Evolutionary conservation across 2,329 filamentous ascomycete species (phyloP), one percentile per base, ranked within the genome.

Genomic region (Exophiala lecanii-corni): DNA sequence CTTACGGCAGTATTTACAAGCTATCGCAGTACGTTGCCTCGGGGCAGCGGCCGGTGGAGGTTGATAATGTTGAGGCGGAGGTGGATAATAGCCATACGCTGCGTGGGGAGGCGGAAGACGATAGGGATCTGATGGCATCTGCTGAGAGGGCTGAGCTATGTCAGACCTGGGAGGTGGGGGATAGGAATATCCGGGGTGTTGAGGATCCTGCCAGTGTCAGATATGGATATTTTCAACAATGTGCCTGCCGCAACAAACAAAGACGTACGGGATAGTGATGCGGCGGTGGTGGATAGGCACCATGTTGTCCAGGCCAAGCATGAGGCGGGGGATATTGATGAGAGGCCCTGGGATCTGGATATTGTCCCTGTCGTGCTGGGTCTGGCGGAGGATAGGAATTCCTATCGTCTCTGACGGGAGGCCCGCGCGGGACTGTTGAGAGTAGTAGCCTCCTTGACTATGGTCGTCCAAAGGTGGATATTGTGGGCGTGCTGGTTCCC

Each of bases 1-100:
- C 56, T 71, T 67, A 40, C 71, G 63, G 56, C 71, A 74, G 50
- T 74, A 74, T 40, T 70, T 67, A 54, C 71, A 74, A 20, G 71
- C 71, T 51, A 74, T 74, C 37, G 71, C 71, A 12, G 71, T 74
- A 35, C 71, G 63, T 58, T 74, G 71, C 51, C 71, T 62, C 9
- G 71, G 71, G 32, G 71, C 70, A 25, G 70, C 66, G 20, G 59
- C 55, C 31, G 64, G 62, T 39, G 64, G 60, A 32, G 59, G 59
- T 32, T 59, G 54, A 48, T 65, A 60, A 48, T 69, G 67, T 23
- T 62, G 61, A 18, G 63, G 59, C 38, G 62, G 65, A 43, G 59
- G 57, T 49, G 69, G 69, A 43, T 64, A 59, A 30, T 60, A 63
- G 19, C 41, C 42, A 41, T 46, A 43, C 23, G 53, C 54, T 47